Evolutionary conservation across 169 alveolate genomes (phyloP).

Genomic region (Plasmodium gonderi): DNA sequence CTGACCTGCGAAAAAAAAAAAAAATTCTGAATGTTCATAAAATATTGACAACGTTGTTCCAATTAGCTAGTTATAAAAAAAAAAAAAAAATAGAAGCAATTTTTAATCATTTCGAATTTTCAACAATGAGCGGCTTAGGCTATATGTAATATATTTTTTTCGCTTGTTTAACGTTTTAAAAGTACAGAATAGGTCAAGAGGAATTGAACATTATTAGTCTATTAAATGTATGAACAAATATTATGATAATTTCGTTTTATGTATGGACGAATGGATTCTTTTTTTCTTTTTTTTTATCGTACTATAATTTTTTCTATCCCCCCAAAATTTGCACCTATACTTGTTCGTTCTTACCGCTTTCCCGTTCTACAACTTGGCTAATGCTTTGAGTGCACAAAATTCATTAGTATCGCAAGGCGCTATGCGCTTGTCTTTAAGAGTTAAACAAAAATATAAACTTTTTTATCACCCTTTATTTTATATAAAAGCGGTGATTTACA

Average conservation of each 20-base stretch:
- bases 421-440: not conserved
- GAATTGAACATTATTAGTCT: not conserved
- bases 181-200: not conserved
- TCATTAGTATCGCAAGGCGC: not conserved
- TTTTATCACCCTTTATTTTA: not conserved
- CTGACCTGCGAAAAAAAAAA: not conserved
- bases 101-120: not conserved
- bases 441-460: not conserved
- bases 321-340: no score
- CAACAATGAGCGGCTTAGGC: not conserved
- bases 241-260: not conserved
- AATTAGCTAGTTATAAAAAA: conserved; percentile 6
- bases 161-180: not conserved
- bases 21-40: conserved; percentile 48
- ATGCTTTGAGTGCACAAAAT: no score
- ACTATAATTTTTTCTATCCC: no score
- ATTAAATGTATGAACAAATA: not conserved
- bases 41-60: conserved; percentile 10
- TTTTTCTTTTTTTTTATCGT: no score
- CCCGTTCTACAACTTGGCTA: no score
- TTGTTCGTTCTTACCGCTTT: no score
- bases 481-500: not conserved
- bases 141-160: not conserved
- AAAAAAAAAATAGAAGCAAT: not conserved
- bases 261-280: no score